Evolutionary conservation across 495 filamentous ascomycete species (phyloP).

Genomic region (Entonaema liquescens): DNA sequence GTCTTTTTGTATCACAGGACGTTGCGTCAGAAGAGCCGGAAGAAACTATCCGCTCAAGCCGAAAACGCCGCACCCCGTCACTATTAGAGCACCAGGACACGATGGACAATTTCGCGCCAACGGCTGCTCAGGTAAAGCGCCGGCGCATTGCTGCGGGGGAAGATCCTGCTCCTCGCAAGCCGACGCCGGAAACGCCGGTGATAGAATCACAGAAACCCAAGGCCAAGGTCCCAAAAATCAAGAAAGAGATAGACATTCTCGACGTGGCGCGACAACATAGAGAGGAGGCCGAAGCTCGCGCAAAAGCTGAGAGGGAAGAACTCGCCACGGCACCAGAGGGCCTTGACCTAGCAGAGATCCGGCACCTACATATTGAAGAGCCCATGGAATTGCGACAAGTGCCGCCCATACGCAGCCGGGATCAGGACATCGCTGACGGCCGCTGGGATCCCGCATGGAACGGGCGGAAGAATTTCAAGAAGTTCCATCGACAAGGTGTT

Average conservation of each 20-base stretch:
- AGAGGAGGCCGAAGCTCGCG: constrained; percentile 72
- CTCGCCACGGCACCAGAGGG: constrained; percentile 60
- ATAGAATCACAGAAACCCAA: constrained; percentile 20
- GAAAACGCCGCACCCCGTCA: constrained; percentile 57
- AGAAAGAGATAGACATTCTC: constrained; percentile 70
- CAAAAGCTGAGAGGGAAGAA: constrained; percentile 66
- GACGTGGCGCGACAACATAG: constrained; percentile 72
- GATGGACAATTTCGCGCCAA: constrained; percentile 73
- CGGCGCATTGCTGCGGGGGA: constrained; percentile 64
- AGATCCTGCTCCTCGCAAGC: constrained; percentile 43
- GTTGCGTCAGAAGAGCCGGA: constrained; percentile 28
- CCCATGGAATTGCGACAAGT: constrained; percentile 70
- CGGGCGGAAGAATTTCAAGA: constrained; percentile 96
- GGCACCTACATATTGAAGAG: constrained; percentile 79
- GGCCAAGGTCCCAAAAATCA: constrained; percentile 48
- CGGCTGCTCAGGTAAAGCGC: constrained; percentile 76
- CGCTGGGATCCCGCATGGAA: constrained; percentile 95
- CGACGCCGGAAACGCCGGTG: constrained; percentile 32
- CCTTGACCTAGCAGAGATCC: constrained; percentile 75
- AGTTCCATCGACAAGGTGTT: constrained; percentile 74
- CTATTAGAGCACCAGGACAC: constrained; percentile 56
- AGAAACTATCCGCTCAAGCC: constrained; percentile 23
- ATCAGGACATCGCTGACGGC: constrained; percentile 58
- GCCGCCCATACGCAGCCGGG: constrained; percentile 44
- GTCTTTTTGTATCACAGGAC: constrained; percentile 52